Evolutionary conservation across 1,284 basidiomycete species (phyloP).

Genomic region (Naganishia sp.): DNA sequence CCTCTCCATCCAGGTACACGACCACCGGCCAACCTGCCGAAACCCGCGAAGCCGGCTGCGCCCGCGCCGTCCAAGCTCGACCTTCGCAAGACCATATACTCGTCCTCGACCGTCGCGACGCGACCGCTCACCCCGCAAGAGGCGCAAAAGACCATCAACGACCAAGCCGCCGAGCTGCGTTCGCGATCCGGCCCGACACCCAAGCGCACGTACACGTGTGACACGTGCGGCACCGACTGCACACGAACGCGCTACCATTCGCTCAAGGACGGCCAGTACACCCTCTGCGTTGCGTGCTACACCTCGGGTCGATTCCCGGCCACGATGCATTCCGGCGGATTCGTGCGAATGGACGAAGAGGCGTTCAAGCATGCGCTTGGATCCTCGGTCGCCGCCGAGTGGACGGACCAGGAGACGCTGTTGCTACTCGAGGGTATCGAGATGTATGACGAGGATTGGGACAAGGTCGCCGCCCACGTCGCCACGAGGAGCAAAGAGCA

Average conservation of each 20-base stretch:
- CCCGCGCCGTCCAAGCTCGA: constrained; percentile 64
- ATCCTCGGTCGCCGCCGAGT: constrained; percentile 63
- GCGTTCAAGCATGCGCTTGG: constrained; percentile 56
- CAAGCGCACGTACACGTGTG: constrained; percentile 70
- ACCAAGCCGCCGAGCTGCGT: constrained; percentile 61
- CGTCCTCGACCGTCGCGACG: constrained; percentile 78
- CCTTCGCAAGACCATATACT: constrained; percentile 81
- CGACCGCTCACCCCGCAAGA: constrained; percentile 64
- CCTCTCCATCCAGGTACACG: constrained; percentile 88
- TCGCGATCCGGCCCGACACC: constrained; percentile 55
- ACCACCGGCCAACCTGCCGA: constrained; percentile 52
- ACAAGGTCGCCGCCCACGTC: constrained; percentile 85
- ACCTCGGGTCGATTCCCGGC: constrained; percentile 94
- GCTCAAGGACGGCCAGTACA: constrained; percentile 86
- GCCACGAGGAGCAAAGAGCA: constrained; percentile 87
- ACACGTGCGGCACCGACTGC: constrained; percentile 93
- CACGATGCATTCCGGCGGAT: constrained; percentile 95
- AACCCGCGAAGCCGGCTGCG: constrained; percentile 55
- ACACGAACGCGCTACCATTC: constrained; percentile 86
- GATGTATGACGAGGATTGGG: constrained; percentile 98
- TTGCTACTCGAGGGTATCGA: constrained; percentile 90
- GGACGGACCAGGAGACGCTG: constrained; percentile 89
- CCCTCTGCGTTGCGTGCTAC: constrained; percentile 87
- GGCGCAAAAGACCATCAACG: constrained; percentile 60
- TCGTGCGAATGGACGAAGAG: constrained; percentile 78